These are phyloP conservation scores for Verticillium zaregamsianum DNA, from an alignment of 2,329 filamentous ascomycete genomes.

Conservation along the genomic window DNA sequence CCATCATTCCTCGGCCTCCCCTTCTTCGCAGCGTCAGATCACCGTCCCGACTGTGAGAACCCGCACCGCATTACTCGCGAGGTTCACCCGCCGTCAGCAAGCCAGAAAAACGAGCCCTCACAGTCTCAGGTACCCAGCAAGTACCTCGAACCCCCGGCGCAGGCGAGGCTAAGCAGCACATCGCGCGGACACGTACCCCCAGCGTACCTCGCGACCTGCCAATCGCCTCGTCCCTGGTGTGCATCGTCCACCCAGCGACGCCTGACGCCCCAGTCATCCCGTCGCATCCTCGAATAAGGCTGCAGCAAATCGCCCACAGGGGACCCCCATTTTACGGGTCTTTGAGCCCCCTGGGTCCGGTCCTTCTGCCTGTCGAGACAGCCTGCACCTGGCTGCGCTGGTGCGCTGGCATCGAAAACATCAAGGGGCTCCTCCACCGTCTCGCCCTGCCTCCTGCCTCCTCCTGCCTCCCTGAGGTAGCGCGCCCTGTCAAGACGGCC, in stretches of 20 bases:
- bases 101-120: neutral
- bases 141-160: neutral
- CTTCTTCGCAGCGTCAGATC: neutral
- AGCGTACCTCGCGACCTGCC: conserved; percentile 1
- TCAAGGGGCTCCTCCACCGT: neutral
- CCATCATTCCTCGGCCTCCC: neutral
- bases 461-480: neutral
- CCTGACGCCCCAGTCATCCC: neutral
- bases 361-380: neutral
- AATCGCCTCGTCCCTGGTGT: conserved; percentile 5
- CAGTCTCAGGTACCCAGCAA: neutral
- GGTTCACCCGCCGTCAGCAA: neutral
- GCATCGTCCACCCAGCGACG: conserved; percentile 10
- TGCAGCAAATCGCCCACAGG: conserved; percentile 5
- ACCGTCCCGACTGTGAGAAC: neutral
- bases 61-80: neutral
- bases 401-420: conserved; percentile 6
- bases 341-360: neutral
- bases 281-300: conserved; percentile 11
- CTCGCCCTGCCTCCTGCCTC: neutral
- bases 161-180: neutral
- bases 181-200: neutral
- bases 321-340: neutral
- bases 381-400: neutral
- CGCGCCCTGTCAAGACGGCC: neutral